These are phyloP conservation scores for Pleomassaria siparia DNA, from an alignment of 2,329 filamentous ascomycete genomes.

Conservation along the genomic window DNA sequence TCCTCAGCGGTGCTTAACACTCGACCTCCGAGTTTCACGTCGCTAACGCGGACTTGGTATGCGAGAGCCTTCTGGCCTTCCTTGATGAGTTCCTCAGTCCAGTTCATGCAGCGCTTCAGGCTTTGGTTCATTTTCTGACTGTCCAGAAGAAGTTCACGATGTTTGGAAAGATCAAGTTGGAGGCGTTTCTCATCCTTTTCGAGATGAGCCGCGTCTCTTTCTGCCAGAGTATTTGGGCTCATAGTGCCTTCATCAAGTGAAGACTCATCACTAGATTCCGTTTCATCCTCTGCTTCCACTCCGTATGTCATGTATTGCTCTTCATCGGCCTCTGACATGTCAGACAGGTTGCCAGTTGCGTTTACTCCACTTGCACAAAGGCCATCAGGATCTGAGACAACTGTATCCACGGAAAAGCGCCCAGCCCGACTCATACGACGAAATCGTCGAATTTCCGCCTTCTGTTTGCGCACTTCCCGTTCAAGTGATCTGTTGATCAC, in stretches of 20 bases:
- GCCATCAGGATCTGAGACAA: slow-evolving; percentile 51
- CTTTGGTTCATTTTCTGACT: slow-evolving; percentile 96
- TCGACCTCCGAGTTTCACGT: slow-evolving; percentile 78
- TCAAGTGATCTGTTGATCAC: slow-evolving; percentile 95
- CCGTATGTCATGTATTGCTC: slow-evolving; percentile 44
- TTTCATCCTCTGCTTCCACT: slow-evolving; percentile 40
- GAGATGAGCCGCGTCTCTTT: slow-evolving; percentile 56
- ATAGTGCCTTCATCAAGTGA: slow-evolving; percentile 54
- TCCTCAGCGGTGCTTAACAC: slow-evolving; percentile 73
- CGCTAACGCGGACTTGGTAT: slow-evolving; percentile 76
- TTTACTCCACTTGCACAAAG: slow-evolving; percentile 30
- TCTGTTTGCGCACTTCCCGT: slow-evolving; percentile 87
- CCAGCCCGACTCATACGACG: slow-evolving; percentile 83
- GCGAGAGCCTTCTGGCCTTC: slow-evolving; percentile 86
- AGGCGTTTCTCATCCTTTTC: slow-evolving; percentile 78
- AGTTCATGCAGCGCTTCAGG: slow-evolving; percentile 82
- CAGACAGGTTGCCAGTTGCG: slow-evolving; percentile 41
- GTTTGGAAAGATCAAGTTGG: slow-evolving; percentile 81
- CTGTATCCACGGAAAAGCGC: slow-evolving; percentile 63
- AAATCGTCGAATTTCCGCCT: slow-evolving; percentile 81
- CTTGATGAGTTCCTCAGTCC: slow-evolving; percentile 86
- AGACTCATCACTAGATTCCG: slow-evolving; percentile 51
- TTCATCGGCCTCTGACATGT: slow-evolving; percentile 40
- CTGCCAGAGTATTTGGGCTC: slow-evolving; percentile 45
- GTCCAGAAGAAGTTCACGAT: slow-evolving; percentile 84